Evolutionary conservation across 306 rosid genomes (phyloP).

Genomic region (Citrullus mucosospermus): DNA sequence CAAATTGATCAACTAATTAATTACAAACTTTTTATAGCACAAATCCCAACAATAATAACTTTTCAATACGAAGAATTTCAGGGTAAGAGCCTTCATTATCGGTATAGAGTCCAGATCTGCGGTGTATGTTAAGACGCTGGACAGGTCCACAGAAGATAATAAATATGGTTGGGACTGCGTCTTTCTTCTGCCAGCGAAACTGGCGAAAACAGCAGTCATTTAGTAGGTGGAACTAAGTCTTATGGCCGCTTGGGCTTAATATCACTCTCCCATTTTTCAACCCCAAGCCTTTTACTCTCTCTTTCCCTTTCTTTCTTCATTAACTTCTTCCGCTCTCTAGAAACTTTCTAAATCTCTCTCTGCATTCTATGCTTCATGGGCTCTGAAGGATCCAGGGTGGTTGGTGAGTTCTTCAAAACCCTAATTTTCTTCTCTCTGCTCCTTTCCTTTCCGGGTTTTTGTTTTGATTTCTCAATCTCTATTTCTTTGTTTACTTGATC

Average conservation of each 20-base stretch:
- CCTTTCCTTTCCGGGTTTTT: not conserved
- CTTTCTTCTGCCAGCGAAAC: conserved; percentile 1
- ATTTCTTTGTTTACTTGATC: not conserved
- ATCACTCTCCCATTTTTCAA: not conserved
- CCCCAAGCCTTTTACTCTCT: not conserved
- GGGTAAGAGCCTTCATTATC: too few species aligned
- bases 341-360: not conserved
- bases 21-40: too few species aligned
- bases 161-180: not conserved
- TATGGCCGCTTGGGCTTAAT: not conserved
- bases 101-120: not conserved
- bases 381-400: conserved; percentile 70
- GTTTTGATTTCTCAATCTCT: not conserved
- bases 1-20: too few species aligned
- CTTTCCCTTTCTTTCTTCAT: not conserved
- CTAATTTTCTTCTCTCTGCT: not conserved
- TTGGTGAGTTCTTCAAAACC: conserved; percentile 30
- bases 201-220: not conserved
- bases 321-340: not conserved
- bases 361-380: conserved; percentile 33
- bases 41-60: too few species aligned
- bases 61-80: too few species aligned
- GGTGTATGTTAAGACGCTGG: not conserved
- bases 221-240: not conserved
- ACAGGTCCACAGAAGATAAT: not conserved